phyloP scores from a whole-genome alignment of 192 early-diverging fungal species.

The Backusella luteola region DNA sequence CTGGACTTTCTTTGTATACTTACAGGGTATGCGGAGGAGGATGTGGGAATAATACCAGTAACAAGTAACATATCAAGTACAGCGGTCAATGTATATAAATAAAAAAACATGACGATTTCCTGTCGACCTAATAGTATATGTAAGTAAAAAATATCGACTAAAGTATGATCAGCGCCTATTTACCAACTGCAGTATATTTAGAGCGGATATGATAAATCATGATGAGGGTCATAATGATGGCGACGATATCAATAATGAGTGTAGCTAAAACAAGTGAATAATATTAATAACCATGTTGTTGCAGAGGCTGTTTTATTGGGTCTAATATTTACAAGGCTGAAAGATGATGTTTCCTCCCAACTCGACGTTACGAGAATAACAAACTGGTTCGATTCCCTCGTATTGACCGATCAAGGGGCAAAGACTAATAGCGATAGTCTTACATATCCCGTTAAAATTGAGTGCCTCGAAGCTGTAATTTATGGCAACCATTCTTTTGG shows the following conservation, averaged over 20 bases:
- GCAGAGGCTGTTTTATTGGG: not conserved
- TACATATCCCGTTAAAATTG: constrained; percentile 89
- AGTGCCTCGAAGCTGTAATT: constrained; percentile 59
- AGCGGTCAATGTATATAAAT: constrained; percentile 85
- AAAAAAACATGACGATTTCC: constrained; percentile 99
- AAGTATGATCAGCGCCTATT: constrained; percentile 17
- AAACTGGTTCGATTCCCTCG: constrained; percentile 79
- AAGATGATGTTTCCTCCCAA: constrained; percentile 83
- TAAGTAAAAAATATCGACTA: not conserved
- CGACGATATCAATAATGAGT: constrained; percentile 90
- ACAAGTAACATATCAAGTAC: constrained; percentile 89
- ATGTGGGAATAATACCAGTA: constrained; percentile 89
- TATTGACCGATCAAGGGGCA: constrained; percentile 87
- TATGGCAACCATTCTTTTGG: constrained; percentile 27
- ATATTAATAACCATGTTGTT: not conserved
- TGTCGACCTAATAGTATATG: constrained; percentile 70
- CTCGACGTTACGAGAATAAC: constrained; percentile 96
- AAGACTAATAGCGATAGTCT: constrained; percentile 76
- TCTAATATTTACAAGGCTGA: constrained; percentile 66
- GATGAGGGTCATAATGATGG: constrained; percentile 93
- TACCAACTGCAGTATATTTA: constrained; percentile 99
- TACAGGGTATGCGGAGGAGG: constrained; percentile 69
- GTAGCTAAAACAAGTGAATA: constrained; percentile 55
- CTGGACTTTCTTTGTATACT: constrained; percentile 6
- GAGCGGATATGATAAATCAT: constrained; percentile 98